These are phyloP conservation scores for Metschnikowia vanudenii DNA, from an alignment of 805 yeast genomes.

Conservation along the genomic window DNA sequence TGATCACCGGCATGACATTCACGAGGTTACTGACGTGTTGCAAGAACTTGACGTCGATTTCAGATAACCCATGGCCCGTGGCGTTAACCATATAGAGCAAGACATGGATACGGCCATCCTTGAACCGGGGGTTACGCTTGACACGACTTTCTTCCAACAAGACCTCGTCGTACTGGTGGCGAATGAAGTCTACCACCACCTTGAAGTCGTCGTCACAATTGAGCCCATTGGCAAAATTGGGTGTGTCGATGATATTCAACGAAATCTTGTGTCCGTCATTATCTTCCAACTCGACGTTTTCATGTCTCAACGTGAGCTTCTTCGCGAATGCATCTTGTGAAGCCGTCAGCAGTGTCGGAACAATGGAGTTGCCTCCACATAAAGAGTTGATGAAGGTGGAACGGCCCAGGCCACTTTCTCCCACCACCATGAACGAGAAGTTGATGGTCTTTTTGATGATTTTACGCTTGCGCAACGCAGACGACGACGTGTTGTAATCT, in stretches of 20 bases:
- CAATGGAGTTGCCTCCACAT: conserved; percentile 80
- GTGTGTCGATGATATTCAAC: conserved; percentile 74
- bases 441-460: conserved; percentile 80
- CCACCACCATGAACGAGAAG: conserved; percentile 83
- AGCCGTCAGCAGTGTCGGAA: conserved; percentile 64
- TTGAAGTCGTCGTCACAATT: conserved; percentile 68
- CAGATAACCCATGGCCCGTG: conserved; percentile 44
- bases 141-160: conserved; percentile 77
- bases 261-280: conserved; percentile 82
- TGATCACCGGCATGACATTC: conserved; percentile 43
- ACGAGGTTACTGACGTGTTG: conserved; percentile 41
- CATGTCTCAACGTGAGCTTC: conserved; percentile 65
- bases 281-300: conserved; percentile 80
- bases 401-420: conserved; percentile 84
- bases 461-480: conserved; percentile 62
- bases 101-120: conserved; percentile 79
- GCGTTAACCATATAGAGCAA: conserved; percentile 46
- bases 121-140: conserved; percentile 80
- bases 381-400: conserved; percentile 90
- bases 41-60: conserved; percentile 44
- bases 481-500: conserved; percentile 31
- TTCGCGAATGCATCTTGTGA: conserved; percentile 51
- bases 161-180: conserved; percentile 82
- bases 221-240: conserved; percentile 76
- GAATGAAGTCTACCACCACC: conserved; percentile 70